Conservation (phyloP, 768 basidiomycete genomes). For the Serendipita sp. region DNA sequence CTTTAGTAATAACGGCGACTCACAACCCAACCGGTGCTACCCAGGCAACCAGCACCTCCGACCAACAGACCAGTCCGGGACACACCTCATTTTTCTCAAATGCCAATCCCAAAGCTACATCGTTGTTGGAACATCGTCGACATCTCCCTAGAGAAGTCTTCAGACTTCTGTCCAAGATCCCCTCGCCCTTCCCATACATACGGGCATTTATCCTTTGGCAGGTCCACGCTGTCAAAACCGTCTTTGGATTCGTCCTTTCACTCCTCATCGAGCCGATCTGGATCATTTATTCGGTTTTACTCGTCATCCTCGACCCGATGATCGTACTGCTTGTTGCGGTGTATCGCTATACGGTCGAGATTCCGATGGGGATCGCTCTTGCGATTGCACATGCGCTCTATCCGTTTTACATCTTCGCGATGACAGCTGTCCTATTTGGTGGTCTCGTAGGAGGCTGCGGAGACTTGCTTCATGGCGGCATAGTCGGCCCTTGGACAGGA, state of each 20-base stretch:
- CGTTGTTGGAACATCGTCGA: background rate
- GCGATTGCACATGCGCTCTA: background rate
- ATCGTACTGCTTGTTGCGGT: background rate
- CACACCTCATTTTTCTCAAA: background rate
- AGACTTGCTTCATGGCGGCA: background rate
- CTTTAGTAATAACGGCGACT: background rate
- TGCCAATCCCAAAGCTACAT: background rate
- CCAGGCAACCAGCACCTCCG: background rate
- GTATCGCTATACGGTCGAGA: background rate
- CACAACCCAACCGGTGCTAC: background rate
- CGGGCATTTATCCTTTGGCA: background rate
- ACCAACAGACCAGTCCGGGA: background rate
- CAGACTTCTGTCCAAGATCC: background rate
- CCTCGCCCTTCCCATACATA: background rate
- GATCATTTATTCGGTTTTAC: background rate
- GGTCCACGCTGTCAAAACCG: no score
- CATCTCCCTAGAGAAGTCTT: background rate
- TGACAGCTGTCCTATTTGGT: background rate
- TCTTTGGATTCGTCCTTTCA: background rate
- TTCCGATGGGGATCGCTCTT: background rate
- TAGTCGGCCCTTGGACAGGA: background rate
- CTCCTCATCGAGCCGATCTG: background rate
- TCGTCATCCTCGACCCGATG: background rate
- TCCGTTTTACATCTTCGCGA: background rate
- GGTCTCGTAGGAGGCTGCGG: background rate